Conservation (phyloP, 140 eudicot genomes). For the Senecio squalidus region DNA sequence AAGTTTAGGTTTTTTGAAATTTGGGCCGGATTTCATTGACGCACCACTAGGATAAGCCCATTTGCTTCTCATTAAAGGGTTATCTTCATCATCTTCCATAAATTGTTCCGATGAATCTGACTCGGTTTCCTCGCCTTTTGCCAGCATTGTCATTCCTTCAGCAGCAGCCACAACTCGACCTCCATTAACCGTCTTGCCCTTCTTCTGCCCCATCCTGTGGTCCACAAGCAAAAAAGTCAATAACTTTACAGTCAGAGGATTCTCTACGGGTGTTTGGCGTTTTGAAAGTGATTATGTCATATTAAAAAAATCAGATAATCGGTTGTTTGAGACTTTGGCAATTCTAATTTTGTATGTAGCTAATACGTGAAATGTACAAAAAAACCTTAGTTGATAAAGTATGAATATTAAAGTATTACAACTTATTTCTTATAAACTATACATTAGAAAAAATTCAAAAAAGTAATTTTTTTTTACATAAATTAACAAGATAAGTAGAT, state of each 20-base stretch:
- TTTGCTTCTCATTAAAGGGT: constrained; percentile 90
- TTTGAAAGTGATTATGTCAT: background rate
- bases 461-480: no score
- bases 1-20: constrained; percentile 37
- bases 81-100: constrained; percentile 60
- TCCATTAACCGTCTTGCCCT: constrained; percentile 41
- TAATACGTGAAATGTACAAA: no score
- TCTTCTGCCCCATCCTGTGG: constrained; percentile 35
- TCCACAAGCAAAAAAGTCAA: constrained; percentile 6
- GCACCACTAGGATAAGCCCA: constrained; percentile 67
- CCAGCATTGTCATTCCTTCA: constrained; percentile 40
- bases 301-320: background rate
- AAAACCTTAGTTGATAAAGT: no score
- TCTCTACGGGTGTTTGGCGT: background rate
- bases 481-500: no score
- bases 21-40: constrained; percentile 33
- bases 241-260: background rate
- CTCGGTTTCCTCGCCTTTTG: constrained; percentile 74
- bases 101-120: constrained; percentile 78
- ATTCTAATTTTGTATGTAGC: no score
- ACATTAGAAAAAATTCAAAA: no score
- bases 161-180: constrained; percentile 38
- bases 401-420: no score
- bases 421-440: no score
- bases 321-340: background rate